Evolutionary conservation across 2,329 filamentous ascomycete species (phyloP), one percentile per base, ranked within the genome.

Genomic region (Gaeumannomyces tritici): DNA sequence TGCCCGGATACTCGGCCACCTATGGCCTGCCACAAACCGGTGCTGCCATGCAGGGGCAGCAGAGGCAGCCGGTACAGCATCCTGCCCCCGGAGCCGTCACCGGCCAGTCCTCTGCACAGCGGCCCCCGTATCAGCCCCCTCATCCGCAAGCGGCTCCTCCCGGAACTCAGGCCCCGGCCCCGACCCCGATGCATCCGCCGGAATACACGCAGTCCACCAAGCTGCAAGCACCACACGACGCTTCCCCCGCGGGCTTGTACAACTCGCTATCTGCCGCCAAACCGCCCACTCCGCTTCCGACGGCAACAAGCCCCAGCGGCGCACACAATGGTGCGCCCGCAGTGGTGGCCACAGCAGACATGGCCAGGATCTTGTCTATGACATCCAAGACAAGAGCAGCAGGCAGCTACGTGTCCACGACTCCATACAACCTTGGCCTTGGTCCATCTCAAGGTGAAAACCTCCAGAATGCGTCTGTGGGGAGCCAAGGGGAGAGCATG

Each of bases 401-500:
- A 31, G 31, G 31, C 31, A 31, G 31, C 31, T 31, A 31, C 31
- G 31, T 31, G 31, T 31, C 31, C 31, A 31, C 31, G 31, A 31
- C 31, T 31, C 31, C 31, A 11, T 31, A 11, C 31, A 31, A 31
- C 31, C 31, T 31, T 31, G 31, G 31, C 31, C 31, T 31, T 31
- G 31, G 31, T 31, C 31, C 31, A 31, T 31, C 31, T 31, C 31
- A 31, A 31, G 8, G 31, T 31, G 31, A 31, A 28, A 88, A 87
- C 67, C 73, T 87, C 63, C 81, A 82, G 68, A 75, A 73, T n/a
- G n/a, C 59, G 78, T 79, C 31, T 79, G 75, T 24, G 59, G 31
- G 31, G 18, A 79, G 76, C 63, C 81, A 83, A 66, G 83, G 81
- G 60, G 86, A 84, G 47, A 75, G 76, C 56, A 77, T 76, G 65